Percentiles rank a stretch among this genome's conserved stretches.
These are phyloP conservation scores for Phytophthora hibernalis DNA, from an alignment of 352 stramenopile genomes.

Conservation along the genomic window DNA sequence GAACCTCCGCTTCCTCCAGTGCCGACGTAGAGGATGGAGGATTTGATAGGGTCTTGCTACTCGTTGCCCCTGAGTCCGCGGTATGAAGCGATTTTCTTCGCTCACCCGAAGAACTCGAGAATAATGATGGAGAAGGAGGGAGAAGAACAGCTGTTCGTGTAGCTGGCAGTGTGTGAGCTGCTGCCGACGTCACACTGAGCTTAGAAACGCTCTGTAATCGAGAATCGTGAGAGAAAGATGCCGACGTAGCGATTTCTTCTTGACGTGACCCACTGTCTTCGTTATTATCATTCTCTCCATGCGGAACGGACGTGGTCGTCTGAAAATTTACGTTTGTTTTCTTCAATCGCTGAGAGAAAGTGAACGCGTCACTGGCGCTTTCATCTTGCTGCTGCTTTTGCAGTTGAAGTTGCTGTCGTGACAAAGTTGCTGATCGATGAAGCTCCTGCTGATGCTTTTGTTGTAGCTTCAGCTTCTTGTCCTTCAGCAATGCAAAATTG, in stretches of 20 bases:
- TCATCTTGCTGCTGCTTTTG: constrained; percentile 41
- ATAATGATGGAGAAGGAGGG: constrained; percentile 17
- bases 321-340: neutral
- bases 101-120: constrained; percentile 7
- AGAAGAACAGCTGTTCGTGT: constrained; percentile 6
- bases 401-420: constrained; percentile 30
- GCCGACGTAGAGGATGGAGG: constrained; percentile 2
- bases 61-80: neutral
- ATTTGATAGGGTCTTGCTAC: neutral
- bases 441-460: constrained; percentile 43
- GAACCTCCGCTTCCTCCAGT: constrained; percentile 51
- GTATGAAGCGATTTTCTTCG: constrained; percentile 4
- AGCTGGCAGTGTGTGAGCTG: constrained; percentile 3
- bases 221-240: constrained; percentile 12
- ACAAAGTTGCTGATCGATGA: constrained; percentile 32
- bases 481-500: constrained; percentile 86
- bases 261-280: constrained; percentile 6
- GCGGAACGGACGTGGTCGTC: neutral
- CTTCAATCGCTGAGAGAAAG: constrained; percentile 25
- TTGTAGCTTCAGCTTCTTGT: constrained; percentile 66
- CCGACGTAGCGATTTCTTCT: constrained; percentile 12
- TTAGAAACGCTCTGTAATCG: constrained; percentile 7
- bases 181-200: constrained; percentile 1
- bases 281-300: constrained; percentile 29
- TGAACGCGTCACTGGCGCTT: constrained; percentile 19